phyloP scores from a whole-genome alignment of 768 basidiomycete genomes.

The Solioccasus polychromus region DNA sequence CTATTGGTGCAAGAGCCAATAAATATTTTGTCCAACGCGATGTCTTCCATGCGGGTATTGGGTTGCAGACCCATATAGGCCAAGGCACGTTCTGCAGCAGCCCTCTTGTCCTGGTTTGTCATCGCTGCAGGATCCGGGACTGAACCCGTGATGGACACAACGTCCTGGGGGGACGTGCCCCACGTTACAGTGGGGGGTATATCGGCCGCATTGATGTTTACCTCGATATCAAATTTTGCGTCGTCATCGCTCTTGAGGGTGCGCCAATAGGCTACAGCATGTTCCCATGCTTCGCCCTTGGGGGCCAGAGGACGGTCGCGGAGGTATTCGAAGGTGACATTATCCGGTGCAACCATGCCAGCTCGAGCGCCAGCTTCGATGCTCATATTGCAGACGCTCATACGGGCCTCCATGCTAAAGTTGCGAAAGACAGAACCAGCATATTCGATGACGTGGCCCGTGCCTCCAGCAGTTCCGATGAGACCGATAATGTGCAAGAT shows the following conservation, averaged over 20 bases:
- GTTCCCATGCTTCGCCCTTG: slow-evolving; percentile 82
- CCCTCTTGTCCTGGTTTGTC: slow-evolving; percentile 59
- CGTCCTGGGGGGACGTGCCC: slow-evolving; percentile 92
- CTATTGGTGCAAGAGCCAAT: slow-evolving; percentile 95
- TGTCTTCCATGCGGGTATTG: slow-evolving; percentile 75
- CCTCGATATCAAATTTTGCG: slow-evolving; percentile 80
- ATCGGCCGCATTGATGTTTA: slow-evolving; percentile 77
- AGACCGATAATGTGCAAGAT: slow-evolving; percentile 87
- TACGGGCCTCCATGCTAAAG: slow-evolving; percentile 88
- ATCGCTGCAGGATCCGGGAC: slow-evolving; percentile 77
- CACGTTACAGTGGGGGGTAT: slow-evolving; percentile 90
- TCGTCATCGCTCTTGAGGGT: slow-evolving; percentile 76
- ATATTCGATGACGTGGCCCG: slow-evolving; percentile 89
- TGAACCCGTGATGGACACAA: slow-evolving; percentile 73
- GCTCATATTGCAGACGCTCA: slow-evolving; percentile 94
- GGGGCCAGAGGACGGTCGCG: slow-evolving; percentile 78
- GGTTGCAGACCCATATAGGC: slow-evolving; percentile 84
- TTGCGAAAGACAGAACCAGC: slow-evolving; percentile 83
- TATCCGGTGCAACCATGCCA: slow-evolving; percentile 90
- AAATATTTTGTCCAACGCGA: slow-evolving; percentile 86
- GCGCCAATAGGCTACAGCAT: slow-evolving; percentile 82
- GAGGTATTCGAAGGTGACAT: slow-evolving; percentile 82
- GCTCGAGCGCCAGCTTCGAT: slow-evolving; percentile 93
- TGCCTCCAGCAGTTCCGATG: slow-evolving; percentile 93
- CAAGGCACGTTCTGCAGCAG: slow-evolving; percentile 71